These are phyloP conservation scores for Microstroma glucosiphilum DNA, from an alignment of 1,284 basidiomycete genomes.

Conservation along the genomic window DNA sequence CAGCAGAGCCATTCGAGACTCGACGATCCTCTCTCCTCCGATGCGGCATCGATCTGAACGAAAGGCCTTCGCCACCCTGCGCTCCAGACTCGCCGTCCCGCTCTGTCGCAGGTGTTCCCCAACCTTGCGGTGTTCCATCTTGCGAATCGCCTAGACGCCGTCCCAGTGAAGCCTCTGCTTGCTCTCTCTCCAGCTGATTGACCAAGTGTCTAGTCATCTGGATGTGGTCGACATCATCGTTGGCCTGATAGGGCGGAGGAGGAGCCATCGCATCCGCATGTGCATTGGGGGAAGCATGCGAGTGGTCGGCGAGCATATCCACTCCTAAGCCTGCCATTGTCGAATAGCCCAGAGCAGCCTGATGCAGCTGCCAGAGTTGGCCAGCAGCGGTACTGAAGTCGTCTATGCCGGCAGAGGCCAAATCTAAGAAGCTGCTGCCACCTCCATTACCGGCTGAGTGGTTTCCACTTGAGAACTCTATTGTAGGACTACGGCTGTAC, in stretches of 20 bases:
- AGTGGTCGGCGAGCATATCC: not conserved
- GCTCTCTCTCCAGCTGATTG: not conserved
- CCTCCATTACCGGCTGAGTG: not conserved
- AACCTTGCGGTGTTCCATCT: no score
- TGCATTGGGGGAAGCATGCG: no score
- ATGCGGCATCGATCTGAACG: no score
- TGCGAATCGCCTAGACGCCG: not conserved
- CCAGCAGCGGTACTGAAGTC: not conserved
- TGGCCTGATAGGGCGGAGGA: constrained; percentile 5
- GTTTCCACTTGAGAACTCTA: not conserved
- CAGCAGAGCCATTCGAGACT: no score
- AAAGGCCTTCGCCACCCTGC: no score
- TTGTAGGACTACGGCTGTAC: not conserved
- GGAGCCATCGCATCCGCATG: not conserved
- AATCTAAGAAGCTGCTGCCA: not conserved
- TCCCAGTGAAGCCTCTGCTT: not conserved
- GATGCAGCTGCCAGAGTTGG: not conserved
- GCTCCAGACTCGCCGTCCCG: no score
- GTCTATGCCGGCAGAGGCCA: not conserved
- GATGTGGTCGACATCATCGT: not conserved
- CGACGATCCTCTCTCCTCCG: no score
- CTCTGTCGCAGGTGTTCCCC: no score
- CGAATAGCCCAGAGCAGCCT: not conserved
- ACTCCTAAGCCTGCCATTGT: not conserved
- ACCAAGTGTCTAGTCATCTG: not conserved